These are phyloP conservation scores for Leucosporidium creatinivorum DNA, from an alignment of 768 basidiomycete species.

Conservation along the genomic window DNA sequence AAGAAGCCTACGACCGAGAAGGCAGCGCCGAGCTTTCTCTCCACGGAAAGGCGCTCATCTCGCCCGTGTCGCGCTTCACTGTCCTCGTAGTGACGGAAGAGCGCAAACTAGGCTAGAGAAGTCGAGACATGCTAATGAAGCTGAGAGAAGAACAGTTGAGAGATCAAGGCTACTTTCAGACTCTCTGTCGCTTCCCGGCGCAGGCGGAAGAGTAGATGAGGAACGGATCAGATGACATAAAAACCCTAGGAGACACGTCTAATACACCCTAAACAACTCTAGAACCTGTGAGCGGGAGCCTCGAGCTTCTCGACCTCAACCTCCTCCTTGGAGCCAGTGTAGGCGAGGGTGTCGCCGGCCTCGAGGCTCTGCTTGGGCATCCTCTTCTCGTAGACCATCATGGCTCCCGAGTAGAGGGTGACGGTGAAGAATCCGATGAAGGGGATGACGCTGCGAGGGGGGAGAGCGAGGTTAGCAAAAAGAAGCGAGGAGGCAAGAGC, in stretches of 20 bases:
- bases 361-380: neutral
- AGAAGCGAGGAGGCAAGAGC: neutral
- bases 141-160: too few species aligned
- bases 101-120: too few species aligned
- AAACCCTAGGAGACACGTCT: neutral
- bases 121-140: too few species aligned
- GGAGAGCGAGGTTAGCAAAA: neutral
- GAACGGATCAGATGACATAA: neutral
- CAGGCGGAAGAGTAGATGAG: too few species aligned
- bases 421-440: neutral
- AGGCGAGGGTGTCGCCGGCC: neutral
- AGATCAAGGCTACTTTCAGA: too few species aligned
- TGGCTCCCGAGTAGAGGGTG: neutral
- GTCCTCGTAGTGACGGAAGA: too few species aligned
- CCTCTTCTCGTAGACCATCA: neutral
- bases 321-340: neutral
- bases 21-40: too few species aligned
- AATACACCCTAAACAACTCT: neutral
- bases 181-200: too few species aligned
- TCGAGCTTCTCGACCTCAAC: neutral
- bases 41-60: too few species aligned
- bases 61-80: too few species aligned
- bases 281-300: neutral
- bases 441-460: neutral
- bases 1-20: too few species aligned